Evolutionary conservation across 1,139 yeast genomes (phyloP).

Genomic region (Protomyces arabidopsidicola): DNA sequence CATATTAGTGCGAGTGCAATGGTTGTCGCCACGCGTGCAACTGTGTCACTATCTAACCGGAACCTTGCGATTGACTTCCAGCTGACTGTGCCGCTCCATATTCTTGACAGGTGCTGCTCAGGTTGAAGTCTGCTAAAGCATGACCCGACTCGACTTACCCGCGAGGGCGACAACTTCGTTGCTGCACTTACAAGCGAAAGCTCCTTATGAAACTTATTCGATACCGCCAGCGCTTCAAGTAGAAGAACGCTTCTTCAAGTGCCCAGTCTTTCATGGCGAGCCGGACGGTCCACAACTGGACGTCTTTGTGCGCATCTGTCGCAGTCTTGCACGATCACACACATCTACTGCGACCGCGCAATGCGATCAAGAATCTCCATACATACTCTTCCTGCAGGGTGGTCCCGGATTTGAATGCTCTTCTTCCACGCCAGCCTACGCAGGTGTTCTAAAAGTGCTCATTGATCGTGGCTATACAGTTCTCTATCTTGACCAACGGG

Average conservation of each 20-base stretch:
- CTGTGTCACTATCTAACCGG: too few species aligned
- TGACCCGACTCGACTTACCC: too few species aligned
- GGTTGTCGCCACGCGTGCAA: too few species aligned
- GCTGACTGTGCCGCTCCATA: too few species aligned
- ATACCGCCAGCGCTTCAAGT: slow-evolving; percentile 8
- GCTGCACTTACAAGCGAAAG: background rate
- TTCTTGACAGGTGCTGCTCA: too few species aligned
- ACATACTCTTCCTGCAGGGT: slow-evolving; percentile 50
- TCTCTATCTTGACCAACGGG: slow-evolving; percentile 54
- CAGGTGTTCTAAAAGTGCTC: slow-evolving; percentile 44
- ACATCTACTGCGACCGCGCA: slow-evolving; percentile 28
- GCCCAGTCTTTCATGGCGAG: slow-evolving; percentile 29
- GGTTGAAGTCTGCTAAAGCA: too few species aligned
- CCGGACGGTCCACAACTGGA: slow-evolving; percentile 9
- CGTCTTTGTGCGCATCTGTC: slow-evolving; percentile 17
- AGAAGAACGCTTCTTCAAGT: slow-evolving; percentile 9
- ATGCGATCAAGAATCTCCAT: background rate
- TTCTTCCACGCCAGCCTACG: slow-evolving; percentile 42
- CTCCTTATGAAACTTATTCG: background rate
- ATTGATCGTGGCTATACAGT: slow-evolving; percentile 48
- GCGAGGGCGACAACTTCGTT: background rate
- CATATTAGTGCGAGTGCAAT: too few species aligned
- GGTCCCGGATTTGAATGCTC: slow-evolving; percentile 51
- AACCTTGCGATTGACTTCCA: too few species aligned
- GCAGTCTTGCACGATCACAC: slow-evolving; percentile 29